Evolutionary conservation across 2,329 filamentous ascomycete genomes (phyloP).

Genomic region (Fusarium algeriense): DNA sequence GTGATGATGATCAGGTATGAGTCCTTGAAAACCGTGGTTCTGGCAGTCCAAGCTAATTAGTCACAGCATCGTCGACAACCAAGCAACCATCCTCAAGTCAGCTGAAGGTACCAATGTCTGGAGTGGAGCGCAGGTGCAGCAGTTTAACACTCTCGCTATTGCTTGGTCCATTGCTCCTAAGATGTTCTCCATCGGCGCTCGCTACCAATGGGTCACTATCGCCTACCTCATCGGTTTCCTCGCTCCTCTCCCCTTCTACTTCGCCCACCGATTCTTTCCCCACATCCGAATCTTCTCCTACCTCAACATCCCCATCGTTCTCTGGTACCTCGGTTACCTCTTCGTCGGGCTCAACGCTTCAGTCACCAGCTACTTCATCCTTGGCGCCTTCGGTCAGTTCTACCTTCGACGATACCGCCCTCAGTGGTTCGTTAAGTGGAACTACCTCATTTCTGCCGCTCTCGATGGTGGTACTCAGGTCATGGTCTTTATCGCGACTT

Average conservation of each 20-base stretch:
- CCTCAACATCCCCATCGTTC: slow-evolving; percentile 64
- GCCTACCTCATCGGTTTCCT: slow-evolving; percentile 52
- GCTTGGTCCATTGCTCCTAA: slow-evolving; percentile 64
- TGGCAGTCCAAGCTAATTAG: slow-evolving; percentile 30
- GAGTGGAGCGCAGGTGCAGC: slow-evolving; percentile 65
- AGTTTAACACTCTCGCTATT: slow-evolving; percentile 60
- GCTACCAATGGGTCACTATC: slow-evolving; percentile 22
- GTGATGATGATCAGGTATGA: slow-evolving; percentile 59
- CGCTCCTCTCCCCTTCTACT: slow-evolving; percentile 51
- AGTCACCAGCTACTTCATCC: slow-evolving; percentile 64
- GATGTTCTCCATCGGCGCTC: slow-evolving; percentile 23
- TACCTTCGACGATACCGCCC: slow-evolving; percentile 66
- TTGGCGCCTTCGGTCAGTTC: slow-evolving; percentile 63
- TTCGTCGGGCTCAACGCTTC: slow-evolving; percentile 58
- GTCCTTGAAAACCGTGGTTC: rapidly evolving
- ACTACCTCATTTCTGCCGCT: slow-evolving; percentile 64
- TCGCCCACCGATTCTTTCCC: slow-evolving; percentile 50
- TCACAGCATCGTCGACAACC: slow-evolving; percentile 60
- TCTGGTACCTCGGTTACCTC: slow-evolving; percentile 24
- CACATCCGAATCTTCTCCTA: slow-evolving; percentile 56
- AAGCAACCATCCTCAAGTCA: slow-evolving; percentile 60
- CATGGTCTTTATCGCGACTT: slow-evolving; percentile 65
- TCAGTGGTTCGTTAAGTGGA: slow-evolving; percentile 65
- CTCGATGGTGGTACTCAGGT: slow-evolving; percentile 64
- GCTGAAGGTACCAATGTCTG: slow-evolving; percentile 63